Percentiles rank a stretch among this genome's conserved stretches.
Evolutionary conservation across 768 basidiomycete species (phyloP).

Genomic region (Astraeus odoratus): DNA sequence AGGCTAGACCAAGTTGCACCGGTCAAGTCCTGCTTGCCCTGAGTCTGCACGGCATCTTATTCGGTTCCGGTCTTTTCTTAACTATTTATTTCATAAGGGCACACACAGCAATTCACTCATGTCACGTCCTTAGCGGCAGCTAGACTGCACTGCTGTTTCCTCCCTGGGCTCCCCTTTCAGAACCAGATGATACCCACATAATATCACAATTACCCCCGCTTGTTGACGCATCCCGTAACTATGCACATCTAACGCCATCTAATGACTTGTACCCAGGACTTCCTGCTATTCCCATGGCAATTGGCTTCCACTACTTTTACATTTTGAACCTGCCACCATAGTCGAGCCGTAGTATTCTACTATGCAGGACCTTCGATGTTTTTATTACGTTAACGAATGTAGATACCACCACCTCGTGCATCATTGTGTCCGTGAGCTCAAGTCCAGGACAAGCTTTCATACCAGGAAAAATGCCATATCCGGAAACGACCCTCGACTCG

Average conservation of each 20-base stretch:
- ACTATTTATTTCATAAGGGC: conserved; percentile 16
- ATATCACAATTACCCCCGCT: conserved; percentile 25
- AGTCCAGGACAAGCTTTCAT: no score
- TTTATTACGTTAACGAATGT: conserved; percentile 1
- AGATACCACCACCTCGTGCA: conserved; percentile 3
- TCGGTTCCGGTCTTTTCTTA: conserved; percentile 3
- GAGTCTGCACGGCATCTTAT: conserved; percentile 5
- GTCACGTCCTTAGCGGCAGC: not conserved
- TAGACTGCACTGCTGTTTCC: conserved; percentile 7
- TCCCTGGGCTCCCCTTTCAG: conserved; percentile 9
- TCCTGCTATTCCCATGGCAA: conserved; percentile 5
- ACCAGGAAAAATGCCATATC: conserved; percentile 23
- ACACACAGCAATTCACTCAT: conserved; percentile 9
- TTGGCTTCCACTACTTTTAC: conserved; percentile 3
- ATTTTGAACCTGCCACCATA: conserved; percentile 4
- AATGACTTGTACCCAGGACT: conserved; percentile 24
- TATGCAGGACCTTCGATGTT: conserved; percentile 7
- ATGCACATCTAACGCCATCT: conserved; percentile 17
- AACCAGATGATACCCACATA: conserved; percentile 28
- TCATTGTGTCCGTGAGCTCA: no score
- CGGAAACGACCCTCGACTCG: conserved; percentile 11
- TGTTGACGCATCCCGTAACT: conserved; percentile 10
- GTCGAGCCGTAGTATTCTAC: not conserved
- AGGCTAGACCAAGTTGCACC: conserved; percentile 45
- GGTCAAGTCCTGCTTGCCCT: conserved; percentile 40